Base-by-base conservation (phyloP, 495 filamentous ascomycete genomes). In the Astrocystis sublimbata region DNA sequence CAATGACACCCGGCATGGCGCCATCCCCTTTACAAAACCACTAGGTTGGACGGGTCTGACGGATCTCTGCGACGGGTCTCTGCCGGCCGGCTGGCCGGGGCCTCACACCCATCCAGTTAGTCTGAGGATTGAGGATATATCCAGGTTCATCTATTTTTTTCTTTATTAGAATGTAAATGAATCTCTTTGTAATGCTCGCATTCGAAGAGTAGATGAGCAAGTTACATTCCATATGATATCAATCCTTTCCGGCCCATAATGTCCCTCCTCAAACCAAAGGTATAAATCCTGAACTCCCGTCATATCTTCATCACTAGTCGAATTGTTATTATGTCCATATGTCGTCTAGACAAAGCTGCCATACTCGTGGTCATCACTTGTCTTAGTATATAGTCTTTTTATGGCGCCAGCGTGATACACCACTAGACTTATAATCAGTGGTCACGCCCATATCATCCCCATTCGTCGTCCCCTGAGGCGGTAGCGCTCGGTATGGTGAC, bases 311-410 rank as follows among this genome's bases (percentile, higher is more conserved):
- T 33, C 40, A 35, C 45, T 23, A 33, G 17, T 3, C 9, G 31
- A 45, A 15, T 10, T 26, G 23, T 33, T 28, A 3, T 33, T 28
- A 21, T 45, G 28, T 57, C 38, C n/a, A n/a, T 23, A 8, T 57
- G 40, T 68, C 68, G 66, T 71, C 68, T 64, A 68, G 66, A 71
- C 66, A 50, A 68, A 68, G 65, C 68, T 63, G 51, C n/a, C 0
- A 5, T 45, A 33, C 17, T 36, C 40, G 9, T 45, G 19, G 28
- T 23, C 40, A 57, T 42, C 12, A 38, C 51, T 17, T 24, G 31
- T 40, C 40, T 13, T 26, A 0, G 17, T 40, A 43, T 36, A 33
- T 41, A 40, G 42, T 35, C 17, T 49, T 19, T 7, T 33, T 38
- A 36, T 36, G 35, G 26, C 13, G 26, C 54, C 43, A 15, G 15